Conservation (phyloP, 208 protist species). For the Acanthamoeba castellanii region DNA sequence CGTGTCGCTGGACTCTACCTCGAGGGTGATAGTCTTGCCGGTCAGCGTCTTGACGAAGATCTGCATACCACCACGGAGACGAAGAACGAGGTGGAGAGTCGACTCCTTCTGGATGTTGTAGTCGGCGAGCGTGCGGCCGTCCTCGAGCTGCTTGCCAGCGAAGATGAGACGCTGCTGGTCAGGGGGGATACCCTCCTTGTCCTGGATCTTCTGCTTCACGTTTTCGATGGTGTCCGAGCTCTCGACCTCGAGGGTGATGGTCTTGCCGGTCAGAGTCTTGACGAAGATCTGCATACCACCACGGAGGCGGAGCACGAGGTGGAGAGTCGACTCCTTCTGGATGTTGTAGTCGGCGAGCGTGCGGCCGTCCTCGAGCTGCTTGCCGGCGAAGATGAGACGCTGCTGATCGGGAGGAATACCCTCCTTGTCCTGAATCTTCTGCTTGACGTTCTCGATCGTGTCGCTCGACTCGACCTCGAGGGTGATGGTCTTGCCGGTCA, state of each 20-base stretch:
- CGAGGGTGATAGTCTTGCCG: conserved; percentile 77
- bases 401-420: conserved; percentile 95
- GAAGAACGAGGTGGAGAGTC: conserved; percentile 32
- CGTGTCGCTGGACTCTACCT: conserved; percentile 74
- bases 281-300: conserved; percentile 90
- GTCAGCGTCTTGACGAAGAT: conserved; percentile 82
- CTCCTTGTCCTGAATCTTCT: conserved; percentile 93
- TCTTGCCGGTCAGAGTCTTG: conserved; percentile 48
- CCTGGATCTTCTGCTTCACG: conserved; percentile 43
- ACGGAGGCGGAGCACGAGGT: conserved; percentile 93
- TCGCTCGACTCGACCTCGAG: background rate
- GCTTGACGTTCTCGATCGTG: conserved; percentile 90
- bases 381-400: conserved; percentile 95
- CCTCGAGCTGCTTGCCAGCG: conserved; percentile 88
- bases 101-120: conserved; percentile 41
- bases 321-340: conserved; percentile 86
- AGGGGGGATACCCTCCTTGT: conserved; percentile 26
- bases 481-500: conserved; percentile 79
- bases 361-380: conserved; percentile 95
- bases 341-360: conserved; percentile 92
- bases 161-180: conserved; percentile 84
- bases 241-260: conserved; percentile 34
- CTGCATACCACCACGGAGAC: conserved; percentile 8
- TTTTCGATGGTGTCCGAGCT: background rate
- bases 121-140: background rate